These are phyloP conservation scores for Dillenia turbinata DNA, from an alignment of 164 flowering plant species.

Conservation along the genomic window DNA sequence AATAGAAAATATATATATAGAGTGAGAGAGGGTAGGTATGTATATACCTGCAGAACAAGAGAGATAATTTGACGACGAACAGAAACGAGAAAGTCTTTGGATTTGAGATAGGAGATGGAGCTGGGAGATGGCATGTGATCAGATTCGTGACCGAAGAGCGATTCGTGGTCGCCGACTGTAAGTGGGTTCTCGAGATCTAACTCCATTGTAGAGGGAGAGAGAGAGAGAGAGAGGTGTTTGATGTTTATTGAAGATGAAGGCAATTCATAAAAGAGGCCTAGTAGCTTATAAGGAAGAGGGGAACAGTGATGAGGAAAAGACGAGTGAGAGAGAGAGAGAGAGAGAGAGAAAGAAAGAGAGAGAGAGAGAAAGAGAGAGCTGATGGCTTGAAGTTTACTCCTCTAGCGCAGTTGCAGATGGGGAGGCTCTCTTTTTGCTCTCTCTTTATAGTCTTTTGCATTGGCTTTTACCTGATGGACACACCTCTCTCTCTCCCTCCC, in stretches of 20 bases:
- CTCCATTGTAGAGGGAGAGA: slow-evolving; percentile 29
- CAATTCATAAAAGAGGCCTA: neutral
- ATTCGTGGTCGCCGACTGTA: slow-evolving; percentile 14
- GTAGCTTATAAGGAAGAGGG: neutral
- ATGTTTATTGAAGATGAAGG: too few species aligned
- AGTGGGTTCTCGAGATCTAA: slow-evolving; percentile 64
- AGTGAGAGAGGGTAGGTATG: too few species aligned
- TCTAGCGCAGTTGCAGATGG: neutral
- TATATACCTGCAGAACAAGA: slow-evolving; percentile 35
- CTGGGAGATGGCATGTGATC: slow-evolving; percentile 51
- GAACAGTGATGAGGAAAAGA: neutral
- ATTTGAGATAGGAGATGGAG: slow-evolving; percentile 14
- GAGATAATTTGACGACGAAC: slow-evolving; percentile 36
- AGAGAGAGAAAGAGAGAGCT: slow-evolving; percentile 5
- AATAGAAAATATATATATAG: neutral
- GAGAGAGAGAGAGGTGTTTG: neutral
- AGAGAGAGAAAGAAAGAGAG: slow-evolving; percentile 1
- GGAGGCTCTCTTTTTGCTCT: neutral
- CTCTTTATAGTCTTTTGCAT: neutral
- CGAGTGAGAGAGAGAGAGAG: slow-evolving; percentile 1
- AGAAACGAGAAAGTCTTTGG: slow-evolving; percentile 14
- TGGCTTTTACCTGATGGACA: too few species aligned
- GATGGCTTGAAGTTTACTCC: slow-evolving; percentile 23
- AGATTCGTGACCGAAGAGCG: slow-evolving; percentile 43
- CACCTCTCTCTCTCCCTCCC: neutral